Evolutionary conservation across 306 rosid genomes (phyloP).

Genomic region (Sphenostylis stenocarpa): DNA sequence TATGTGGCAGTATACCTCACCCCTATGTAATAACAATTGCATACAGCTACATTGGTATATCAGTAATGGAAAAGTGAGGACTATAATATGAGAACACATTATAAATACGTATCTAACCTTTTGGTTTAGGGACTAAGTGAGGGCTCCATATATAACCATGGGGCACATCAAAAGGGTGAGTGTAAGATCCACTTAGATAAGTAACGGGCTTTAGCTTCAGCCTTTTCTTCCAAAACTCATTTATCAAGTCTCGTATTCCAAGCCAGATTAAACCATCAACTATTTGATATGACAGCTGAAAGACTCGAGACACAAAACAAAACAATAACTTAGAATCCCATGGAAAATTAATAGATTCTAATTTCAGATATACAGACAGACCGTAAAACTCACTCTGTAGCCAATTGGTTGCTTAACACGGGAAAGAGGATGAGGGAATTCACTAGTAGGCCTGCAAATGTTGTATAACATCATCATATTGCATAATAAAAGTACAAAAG

Average conservation of each 20-base stretch:
- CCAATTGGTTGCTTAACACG: constrained; percentile 73
- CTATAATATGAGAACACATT: constrained; percentile 22
- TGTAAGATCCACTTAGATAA: constrained; percentile 70
- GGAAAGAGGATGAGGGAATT: constrained; percentile 93
- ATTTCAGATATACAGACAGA: constrained; percentile 15
- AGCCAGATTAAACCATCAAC: constrained; percentile 93
- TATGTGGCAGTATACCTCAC: constrained; percentile 1
- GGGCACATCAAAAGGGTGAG: constrained; percentile 62
- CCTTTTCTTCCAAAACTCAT: constrained; percentile 81
- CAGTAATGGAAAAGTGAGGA: constrained; percentile 11
- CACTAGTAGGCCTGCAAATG: constrained; percentile 80
- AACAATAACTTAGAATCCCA: constrained; percentile 19
- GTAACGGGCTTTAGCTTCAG: constrained; percentile 75
- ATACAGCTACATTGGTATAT: neutral
- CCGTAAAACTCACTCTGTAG: constrained; percentile 62
- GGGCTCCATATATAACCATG: constrained; percentile 95
- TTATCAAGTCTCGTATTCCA: constrained; percentile 85
- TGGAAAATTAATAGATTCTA: constrained; percentile 16
- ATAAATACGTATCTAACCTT: constrained; percentile 55
- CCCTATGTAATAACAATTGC: neutral
- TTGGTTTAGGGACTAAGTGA: constrained; percentile 93
- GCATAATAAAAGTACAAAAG: constrained; percentile 1
- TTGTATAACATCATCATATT: constrained; percentile 19
- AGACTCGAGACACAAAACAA: constrained; percentile 21
- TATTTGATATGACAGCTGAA: constrained; percentile 93